Evolutionary conservation across 2,329 filamentous ascomycete genomes (phyloP).

Genomic region (Claviceps arundinis): DNA sequence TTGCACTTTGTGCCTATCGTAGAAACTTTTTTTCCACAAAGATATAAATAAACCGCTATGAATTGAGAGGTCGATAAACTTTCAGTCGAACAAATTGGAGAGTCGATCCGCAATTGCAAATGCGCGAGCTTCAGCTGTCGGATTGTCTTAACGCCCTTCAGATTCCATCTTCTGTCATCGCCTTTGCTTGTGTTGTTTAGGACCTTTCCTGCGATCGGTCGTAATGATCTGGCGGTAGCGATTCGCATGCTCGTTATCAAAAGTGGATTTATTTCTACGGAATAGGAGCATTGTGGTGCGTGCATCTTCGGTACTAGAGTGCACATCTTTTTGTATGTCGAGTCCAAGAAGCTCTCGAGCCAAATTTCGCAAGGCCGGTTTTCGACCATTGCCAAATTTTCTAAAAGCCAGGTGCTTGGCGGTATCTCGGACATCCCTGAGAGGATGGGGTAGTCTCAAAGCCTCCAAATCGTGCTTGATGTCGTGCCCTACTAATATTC

Average conservation of each 20-base stretch:
- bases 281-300: constrained; percentile 84
- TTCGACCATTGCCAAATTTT: constrained; percentile 52
- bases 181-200: constrained; percentile 16
- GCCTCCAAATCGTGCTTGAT: constrained; percentile 67
- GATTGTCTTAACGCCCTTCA: neutral
- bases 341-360: constrained; percentile 43
- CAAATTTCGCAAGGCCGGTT: constrained; percentile 51
- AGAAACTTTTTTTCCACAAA: neutral
- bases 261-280: constrained; percentile 65
- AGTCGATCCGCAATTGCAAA: neutral
- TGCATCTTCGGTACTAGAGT: constrained; percentile 67
- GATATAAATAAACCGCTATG: neutral
- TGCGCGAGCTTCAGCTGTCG: neutral
- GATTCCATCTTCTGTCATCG: neutral
- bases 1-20: neutral
- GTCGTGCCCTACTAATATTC: constrained; percentile 74
- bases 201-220: constrained; percentile 21
- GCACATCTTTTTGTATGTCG: constrained; percentile 49
- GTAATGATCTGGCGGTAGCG: constrained; percentile 35
- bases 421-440: constrained; percentile 72
- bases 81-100: neutral
- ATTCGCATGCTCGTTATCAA: constrained; percentile 68
- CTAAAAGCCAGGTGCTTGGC: constrained; percentile 63
- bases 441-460: constrained; percentile 66
- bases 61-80: neutral